phyloP scores from a whole-genome alignment of 345 rosid genomes.

The Hypericum perforatum region DNA sequence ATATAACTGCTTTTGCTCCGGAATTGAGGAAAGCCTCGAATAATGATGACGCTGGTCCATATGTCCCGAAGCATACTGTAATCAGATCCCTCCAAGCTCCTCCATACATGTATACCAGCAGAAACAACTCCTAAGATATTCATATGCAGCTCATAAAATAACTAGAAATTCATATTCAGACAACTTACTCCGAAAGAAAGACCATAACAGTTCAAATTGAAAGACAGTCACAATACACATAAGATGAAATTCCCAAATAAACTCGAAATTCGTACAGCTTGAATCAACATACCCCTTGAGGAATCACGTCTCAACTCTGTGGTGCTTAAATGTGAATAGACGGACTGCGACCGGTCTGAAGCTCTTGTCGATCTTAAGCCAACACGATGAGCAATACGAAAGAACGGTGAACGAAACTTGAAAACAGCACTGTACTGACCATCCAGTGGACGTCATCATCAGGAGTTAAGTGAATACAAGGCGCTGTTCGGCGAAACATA shows the following conservation, averaged over 20 bases:
- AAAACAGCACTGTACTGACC: conserved; percentile 47
- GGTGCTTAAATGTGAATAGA: no score
- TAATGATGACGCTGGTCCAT: conserved; percentile 57
- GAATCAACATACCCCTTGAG: no score
- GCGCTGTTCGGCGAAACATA: conserved; percentile 95
- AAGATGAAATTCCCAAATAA: no score
- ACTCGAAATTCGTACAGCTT: no score
- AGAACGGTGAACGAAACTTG: conserved; percentile 3
- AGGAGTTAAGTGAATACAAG: conserved; percentile 68
- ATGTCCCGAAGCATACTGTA: conserved; percentile 72
- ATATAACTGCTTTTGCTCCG: conserved; percentile 81
- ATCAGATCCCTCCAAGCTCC: conserved; percentile 99
- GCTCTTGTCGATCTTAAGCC: background rate
- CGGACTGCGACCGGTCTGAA: no score
- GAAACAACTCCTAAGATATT: background rate
- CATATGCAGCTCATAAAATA: no score
- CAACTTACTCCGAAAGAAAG: no score
- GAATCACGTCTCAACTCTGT: no score
- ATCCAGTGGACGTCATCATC: conserved; percentile 98
- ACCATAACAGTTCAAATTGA: no score
- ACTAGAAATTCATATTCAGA: no score
- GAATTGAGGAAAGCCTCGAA: conserved; percentile 58
- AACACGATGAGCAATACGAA: background rate
- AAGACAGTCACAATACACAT: no score
- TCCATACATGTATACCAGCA: conserved; percentile 31